Evolutionary conservation across 306 rosid species (phyloP), one percentile per base, ranked within the genome.

Genomic region (Rosa persica): DNA sequence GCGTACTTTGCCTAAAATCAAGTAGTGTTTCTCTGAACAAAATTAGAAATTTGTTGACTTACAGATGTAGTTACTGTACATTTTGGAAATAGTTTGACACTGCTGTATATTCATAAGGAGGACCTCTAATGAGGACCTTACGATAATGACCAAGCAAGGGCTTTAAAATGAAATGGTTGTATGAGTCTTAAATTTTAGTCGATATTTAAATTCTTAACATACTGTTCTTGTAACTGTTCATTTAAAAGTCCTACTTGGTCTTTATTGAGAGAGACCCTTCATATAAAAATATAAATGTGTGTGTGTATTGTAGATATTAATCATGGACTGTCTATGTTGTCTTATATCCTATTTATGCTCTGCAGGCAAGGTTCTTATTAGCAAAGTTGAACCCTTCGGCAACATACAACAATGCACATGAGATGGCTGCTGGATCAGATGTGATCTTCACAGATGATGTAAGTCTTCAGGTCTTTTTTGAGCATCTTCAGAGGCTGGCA

Each of bases 301-400:
- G 64, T 8, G 12, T 57, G 23, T n/a, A 11, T 60, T 62, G 36
- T 62, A 30, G 8, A 13, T 5, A 62, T 36, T 38, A 36, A 16
- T 36, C 17, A 23, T 46, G 64, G 76, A 81, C 72, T 54, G 70
- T 70, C 74, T 61, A 12, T 6, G 8, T 5, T 61, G 39, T 79
- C 76, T 78, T 30, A 16, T 81, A 68, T 75, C 52, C n/a, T 5
- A 10, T 25, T 60, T 17, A 6, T 81, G 72, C 61, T 83, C 67
- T 83, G 77, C 92, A 95, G 99, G 99, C 99, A 69, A 89, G 98
- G 67, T 95, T 95, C 85, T 85, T 92, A 80, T 84, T 95, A 82
- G 99, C 97, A 5, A 95, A 95, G 89, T 83, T 95, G 90, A 95
- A 95, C 84, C 99, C 99, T 8, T 95, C 99, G 5, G 96, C 99